Conservation (phyloP, 1,284 basidiomycete genomes). For the Ganoderma sinense region DNA sequence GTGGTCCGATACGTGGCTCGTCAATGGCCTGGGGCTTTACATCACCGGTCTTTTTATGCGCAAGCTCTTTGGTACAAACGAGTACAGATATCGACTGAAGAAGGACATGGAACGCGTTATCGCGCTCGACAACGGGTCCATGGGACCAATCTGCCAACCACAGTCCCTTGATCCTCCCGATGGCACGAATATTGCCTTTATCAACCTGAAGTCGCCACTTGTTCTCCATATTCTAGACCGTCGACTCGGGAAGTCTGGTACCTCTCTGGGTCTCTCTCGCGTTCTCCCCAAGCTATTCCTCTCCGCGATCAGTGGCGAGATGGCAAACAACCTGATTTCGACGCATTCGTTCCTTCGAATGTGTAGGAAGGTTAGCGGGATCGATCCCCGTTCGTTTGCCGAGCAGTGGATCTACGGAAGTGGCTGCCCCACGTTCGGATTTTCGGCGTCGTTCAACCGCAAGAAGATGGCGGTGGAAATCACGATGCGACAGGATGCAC, state of each 20-base stretch:
- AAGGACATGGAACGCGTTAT: slow-evolving; percentile 97
- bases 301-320: slow-evolving; percentile 92
- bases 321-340: slow-evolving; percentile 86
- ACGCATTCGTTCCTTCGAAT: slow-evolving; percentile 92
- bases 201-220: slow-evolving; percentile 95
- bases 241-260: slow-evolving; percentile 93
- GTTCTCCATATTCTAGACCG: slow-evolving; percentile 97
- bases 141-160: slow-evolving; percentile 95
- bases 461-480: slow-evolving; percentile 99
- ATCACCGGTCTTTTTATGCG: slow-evolving; percentile 91
- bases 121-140: slow-evolving; percentile 86
- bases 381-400: slow-evolving; percentile 90
- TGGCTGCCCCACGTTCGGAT: slow-evolving; percentile 92
- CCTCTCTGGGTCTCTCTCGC: slow-evolving; percentile 92
- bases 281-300: slow-evolving; percentile 96
- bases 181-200: slow-evolving; percentile 78
- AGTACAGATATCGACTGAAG: slow-evolving; percentile 95
- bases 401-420: slow-evolving; percentile 99
- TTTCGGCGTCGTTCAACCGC: slow-evolving; percentile 93
- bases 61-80: slow-evolving; percentile 94
- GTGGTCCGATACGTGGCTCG: slow-evolving; percentile 97
- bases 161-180: slow-evolving; percentile 88
- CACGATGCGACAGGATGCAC: slow-evolving; percentile 88
- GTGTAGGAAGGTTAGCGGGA: slow-evolving; percentile 93
- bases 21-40: slow-evolving; percentile 92